Conservation (phyloP, 345 rosid species). For the Eucalyptus paniculata region DNA sequence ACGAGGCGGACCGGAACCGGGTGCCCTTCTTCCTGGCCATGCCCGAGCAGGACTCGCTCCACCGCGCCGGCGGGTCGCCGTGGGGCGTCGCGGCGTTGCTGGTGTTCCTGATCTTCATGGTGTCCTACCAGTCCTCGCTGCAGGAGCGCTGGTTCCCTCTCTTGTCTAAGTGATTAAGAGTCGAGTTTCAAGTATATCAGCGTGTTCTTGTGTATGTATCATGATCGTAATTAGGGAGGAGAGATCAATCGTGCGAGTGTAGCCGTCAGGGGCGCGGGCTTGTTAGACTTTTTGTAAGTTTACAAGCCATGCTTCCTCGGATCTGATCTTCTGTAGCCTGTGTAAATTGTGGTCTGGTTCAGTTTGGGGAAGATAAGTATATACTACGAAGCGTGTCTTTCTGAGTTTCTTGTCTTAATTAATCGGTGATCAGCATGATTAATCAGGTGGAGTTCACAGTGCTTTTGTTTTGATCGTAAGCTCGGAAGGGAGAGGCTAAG, state of each 20-base stretch:
- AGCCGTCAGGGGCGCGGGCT: background rate
- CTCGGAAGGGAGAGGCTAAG: background rate
- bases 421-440: background rate
- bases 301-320: background rate
- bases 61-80: slow-evolving; percentile 13
- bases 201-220: background rate
- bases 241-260: background rate
- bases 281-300: background rate
- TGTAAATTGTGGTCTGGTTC: background rate
- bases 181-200: background rate
- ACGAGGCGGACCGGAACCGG: background rate
- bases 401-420: background rate
- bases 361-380: background rate
- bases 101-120: slow-evolving; percentile 14
- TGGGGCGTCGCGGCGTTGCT: slow-evolving; percentile 22
- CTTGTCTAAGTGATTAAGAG: background rate
- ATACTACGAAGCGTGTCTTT: background rate
- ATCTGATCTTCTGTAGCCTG: background rate
- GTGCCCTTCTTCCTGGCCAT: background rate
- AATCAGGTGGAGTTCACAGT: background rate
- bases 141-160: slow-evolving; percentile 27
- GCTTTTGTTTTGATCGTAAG: background rate
- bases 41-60: slow-evolving; percentile 1
- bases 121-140: slow-evolving; percentile 19
- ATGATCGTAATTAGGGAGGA: background rate